Evolutionary conservation across 2,329 filamentous ascomycete species (phyloP).

Genomic region (Alternaria sp.): DNA sequence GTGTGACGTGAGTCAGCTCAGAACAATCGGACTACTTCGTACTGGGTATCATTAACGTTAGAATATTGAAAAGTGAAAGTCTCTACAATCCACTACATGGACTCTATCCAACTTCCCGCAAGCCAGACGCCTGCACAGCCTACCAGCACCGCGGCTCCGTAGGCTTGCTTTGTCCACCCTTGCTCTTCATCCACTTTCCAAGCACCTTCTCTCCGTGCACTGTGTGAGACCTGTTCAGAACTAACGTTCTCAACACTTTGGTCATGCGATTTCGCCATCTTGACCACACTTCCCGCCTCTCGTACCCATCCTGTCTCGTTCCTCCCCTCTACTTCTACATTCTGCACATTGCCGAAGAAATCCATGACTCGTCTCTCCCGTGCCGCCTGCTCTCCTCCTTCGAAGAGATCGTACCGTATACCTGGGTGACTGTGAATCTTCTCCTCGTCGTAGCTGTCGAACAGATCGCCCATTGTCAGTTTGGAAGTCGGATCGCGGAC

Average conservation of each 20-base stretch:
- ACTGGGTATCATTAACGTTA: constrained; percentile 15
- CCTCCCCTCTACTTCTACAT: constrained; percentile 80
- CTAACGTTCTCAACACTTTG: constrained; percentile 32
- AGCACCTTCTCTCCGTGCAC: constrained; percentile 41
- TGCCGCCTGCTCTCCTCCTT: constrained; percentile 78
- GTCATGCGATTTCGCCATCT: constrained; percentile 55
- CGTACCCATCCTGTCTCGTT: constrained; percentile 63
- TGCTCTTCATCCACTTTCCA: constrained; percentile 48
- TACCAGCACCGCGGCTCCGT: constrained; percentile 50
- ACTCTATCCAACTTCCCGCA: constrained; percentile 51
- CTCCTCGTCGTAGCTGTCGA: constrained; percentile 92
- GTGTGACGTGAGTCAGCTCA: background rate
- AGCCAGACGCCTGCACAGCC: constrained; percentile 53
- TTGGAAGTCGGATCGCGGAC: constrained; percentile 87
- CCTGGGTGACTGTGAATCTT: constrained; percentile 96
- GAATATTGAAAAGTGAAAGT: background rate
- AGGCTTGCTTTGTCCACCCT: constrained; percentile 51
- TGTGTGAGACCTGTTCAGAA: constrained; percentile 28
- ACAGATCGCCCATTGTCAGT: constrained; percentile 89
- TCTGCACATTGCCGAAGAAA: constrained; percentile 98
- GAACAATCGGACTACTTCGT: background rate
- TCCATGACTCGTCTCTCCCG: constrained; percentile 87
- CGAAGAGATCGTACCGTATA: constrained; percentile 94
- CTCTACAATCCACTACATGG: constrained; percentile 19
- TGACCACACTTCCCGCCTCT: constrained; percentile 77